Percentiles rank a stretch among this genome's conserved stretches.
phyloP scores from a whole-genome alignment of 768 basidiomycete species.

The Phlebiopsis flavidoalba region DNA sequence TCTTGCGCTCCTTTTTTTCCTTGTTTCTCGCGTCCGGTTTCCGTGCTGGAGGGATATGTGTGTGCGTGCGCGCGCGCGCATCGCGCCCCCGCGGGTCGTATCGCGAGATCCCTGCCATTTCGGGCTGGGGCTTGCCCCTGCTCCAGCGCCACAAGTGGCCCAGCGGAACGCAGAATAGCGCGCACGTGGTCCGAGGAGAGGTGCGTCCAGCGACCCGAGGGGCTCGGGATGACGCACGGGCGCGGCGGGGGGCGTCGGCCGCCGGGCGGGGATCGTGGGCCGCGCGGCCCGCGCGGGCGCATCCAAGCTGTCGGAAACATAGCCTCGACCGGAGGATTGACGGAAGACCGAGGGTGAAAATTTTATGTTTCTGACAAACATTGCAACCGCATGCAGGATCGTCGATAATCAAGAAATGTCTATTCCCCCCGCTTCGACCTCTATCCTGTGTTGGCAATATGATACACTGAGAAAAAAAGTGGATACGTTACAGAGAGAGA shows the following conservation, averaged over 20 bases:
- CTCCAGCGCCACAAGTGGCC: slow-evolving; percentile 2
- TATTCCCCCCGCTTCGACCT: neutral
- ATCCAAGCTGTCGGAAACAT: neutral
- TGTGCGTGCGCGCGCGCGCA: no score
- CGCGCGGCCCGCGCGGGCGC: neutral
- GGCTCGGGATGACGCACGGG: neutral
- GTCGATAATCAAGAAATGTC: slow-evolving; percentile 1
- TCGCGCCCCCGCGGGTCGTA: neutral
- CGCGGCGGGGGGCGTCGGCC: neutral
- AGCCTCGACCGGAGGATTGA: neutral
- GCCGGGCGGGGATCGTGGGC: neutral
- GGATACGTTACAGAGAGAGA: neutral
- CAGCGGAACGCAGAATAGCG: neutral
- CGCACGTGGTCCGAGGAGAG: neutral
- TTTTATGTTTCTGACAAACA: neutral
- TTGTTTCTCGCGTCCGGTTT: no score
- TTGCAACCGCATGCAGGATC: neutral
- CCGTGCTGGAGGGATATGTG: no score
- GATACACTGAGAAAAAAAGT: neutral
- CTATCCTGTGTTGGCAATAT: slow-evolving; percentile 6
- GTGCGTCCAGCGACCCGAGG: neutral
- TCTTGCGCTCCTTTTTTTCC: no score
- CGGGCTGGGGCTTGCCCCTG: neutral
- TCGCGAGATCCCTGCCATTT: neutral
- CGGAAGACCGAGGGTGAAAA: neutral